A percentile compares a stretch with the other conserved stretches of the same genome.
These are phyloP conservation scores for Candida hispaniensis DNA, from an alignment of 805 yeast genomes.

Conservation along the genomic window DNA sequence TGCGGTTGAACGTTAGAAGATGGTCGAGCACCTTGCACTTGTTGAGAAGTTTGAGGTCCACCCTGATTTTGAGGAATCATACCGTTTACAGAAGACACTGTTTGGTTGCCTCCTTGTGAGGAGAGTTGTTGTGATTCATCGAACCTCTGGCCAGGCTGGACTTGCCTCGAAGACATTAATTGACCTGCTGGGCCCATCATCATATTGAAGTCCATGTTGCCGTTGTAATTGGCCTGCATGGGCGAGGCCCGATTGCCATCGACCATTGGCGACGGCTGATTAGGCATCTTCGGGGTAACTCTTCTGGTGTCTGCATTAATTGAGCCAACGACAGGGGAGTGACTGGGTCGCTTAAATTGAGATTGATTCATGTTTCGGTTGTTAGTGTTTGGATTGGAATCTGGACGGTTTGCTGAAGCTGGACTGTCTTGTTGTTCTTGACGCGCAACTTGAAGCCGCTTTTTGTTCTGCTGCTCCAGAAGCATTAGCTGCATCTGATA, in stretches of 20 bases:
- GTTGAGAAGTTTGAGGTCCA: slow-evolving; percentile 11
- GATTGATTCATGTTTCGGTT: slow-evolving; percentile 7
- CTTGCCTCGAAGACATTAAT: slow-evolving; percentile 21
- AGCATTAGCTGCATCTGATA: slow-evolving; percentile 71
- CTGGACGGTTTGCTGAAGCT: slow-evolving; percentile 15
- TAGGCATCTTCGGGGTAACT: slow-evolving; percentile 26
- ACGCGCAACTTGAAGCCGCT: slow-evolving; percentile 39
- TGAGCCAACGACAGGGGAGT: slow-evolving; percentile 11
- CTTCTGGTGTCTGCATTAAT: slow-evolving; percentile 18
- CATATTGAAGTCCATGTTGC: slow-evolving; percentile 26
- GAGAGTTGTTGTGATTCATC: slow-evolving; percentile 17
- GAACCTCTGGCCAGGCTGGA: slow-evolving; percentile 14
- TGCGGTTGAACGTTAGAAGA: slow-evolving; percentile 14
- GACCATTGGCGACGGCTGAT: slow-evolving; percentile 23
- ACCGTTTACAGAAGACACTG: slow-evolving; percentile 13
- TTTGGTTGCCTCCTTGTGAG: slow-evolving; percentile 10
- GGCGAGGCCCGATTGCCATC: slow-evolving; percentile 27
- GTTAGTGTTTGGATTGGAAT: slow-evolving; percentile 11
- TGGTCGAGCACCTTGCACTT: slow-evolving; percentile 6
- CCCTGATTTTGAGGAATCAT: slow-evolving; percentile 16
- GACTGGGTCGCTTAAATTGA: slow-evolving; percentile 15
- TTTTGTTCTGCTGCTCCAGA: slow-evolving; percentile 66
- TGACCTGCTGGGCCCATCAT: slow-evolving; percentile 25
- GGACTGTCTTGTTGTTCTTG: slow-evolving; percentile 29
- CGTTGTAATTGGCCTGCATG: slow-evolving; percentile 20